Evolutionary conservation across 2,329 filamentous ascomycete genomes (phyloP), one percentile per base, ranked within the genome.

Genomic region (Dryadomyces quercivorus): DNA sequence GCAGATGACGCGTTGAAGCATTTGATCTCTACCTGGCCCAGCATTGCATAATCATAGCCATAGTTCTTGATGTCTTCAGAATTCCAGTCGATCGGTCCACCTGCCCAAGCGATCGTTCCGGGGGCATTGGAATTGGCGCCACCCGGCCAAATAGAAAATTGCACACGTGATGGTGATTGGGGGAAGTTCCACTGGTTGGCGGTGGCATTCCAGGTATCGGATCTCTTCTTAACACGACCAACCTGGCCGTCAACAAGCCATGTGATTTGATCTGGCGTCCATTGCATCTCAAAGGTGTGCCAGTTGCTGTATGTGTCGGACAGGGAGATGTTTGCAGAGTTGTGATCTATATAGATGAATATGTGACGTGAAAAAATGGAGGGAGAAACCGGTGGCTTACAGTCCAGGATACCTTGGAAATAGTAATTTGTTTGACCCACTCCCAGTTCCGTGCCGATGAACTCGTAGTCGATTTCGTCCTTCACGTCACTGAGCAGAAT

Each of bases 401-500:
- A 97, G 68, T 92, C 78, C 43, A 88, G 85, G 59, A 96, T 85
- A 65, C 93, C 93, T 72, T 96, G 91, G 73, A 86, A 96, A 72
- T 96, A 98, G 75, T 84, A 98, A 74, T 98, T 98, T 66, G 90
- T 93, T 74, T 98, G 91, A 18, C 86, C 88, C 59, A 77, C 80
- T 49, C 75, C 65, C 58, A 95, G 75, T 64, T 96, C 88, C 47
- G 79, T 79, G 60, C 93, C 93, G 54, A 98, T 80, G 67, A 86
- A 97, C 69, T 98, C 93, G 67, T 89, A 97, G 72, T 98, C 93
- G 64, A 98, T 95, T 71, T 98, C 93, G 65, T 98, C 93, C 77
- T 96, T 95, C 65, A 94, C 86, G 64, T 97, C 92, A 40, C 87
- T 91, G 69, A 96, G 82, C 65, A 97, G 75, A 67, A 98, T 98